These are phyloP conservation scores for Leptoxyphium fumago DNA, from an alignment of 2,329 filamentous ascomycete genomes.

Conservation along the genomic window DNA sequence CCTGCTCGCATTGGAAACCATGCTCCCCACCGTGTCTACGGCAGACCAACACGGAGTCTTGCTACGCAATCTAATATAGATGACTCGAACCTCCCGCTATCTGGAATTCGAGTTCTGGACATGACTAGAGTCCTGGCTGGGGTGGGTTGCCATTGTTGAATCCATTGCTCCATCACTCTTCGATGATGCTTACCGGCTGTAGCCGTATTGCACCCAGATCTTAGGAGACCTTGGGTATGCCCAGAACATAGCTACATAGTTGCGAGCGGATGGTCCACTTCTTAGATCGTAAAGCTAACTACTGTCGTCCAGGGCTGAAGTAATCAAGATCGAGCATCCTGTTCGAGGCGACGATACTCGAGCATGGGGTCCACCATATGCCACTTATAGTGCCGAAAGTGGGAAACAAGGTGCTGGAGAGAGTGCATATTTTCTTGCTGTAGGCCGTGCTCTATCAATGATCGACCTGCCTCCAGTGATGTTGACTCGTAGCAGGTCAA, in stretches of 20 bases:
- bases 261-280: constrained; percentile 4
- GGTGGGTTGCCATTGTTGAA: constrained; percentile 32
- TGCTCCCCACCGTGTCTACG: background rate
- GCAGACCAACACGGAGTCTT: constrained; percentile 18
- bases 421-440: constrained; percentile 84
- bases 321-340: constrained; percentile 96
- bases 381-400: constrained; percentile 48
- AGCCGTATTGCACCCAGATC: constrained; percentile 98
- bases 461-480: background rate
- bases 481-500: constrained; percentile 52
- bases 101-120: constrained; percentile 79
- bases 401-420: constrained; percentile 56
- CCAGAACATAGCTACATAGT: constrained; percentile 18
- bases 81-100: constrained; percentile 49
- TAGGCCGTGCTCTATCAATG: constrained; percentile 28
- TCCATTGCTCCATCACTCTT: background rate
- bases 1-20: background rate
- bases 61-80: constrained; percentile 27
- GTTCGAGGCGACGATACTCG: constrained; percentile 82
- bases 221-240: constrained; percentile 84
- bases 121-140: constrained; percentile 94
- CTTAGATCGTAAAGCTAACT: background rate
- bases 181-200: constrained; percentile 7
- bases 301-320: constrained; percentile 53
- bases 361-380: constrained; percentile 93